Evolutionary conservation across 2,329 filamentous ascomycete species (phyloP), one percentile per base, ranked within the genome.

Genomic region (Cladosporium sp.): DNA sequence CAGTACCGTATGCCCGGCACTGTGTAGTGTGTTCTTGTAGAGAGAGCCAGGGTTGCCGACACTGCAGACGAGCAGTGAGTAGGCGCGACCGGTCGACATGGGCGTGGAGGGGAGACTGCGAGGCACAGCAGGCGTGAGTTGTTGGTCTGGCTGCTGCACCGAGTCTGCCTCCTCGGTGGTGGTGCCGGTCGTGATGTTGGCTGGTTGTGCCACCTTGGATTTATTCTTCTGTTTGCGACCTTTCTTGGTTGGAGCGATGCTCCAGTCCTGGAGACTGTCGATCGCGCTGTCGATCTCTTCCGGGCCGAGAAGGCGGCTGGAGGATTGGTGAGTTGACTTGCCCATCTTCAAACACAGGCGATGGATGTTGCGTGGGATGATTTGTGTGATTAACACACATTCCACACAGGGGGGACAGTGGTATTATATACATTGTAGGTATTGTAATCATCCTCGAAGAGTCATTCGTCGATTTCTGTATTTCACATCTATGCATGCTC

Each of bases 1-100:
- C 57, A 95, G 79, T 39, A 89, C 79, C 50, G 83, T 79, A 72
- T 97, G 92, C 9, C 91, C 93, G 12, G 90, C 89, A 19, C 84
- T 91, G 71, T 97, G 93, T 7, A 92, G 82, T 16, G 88, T 94
- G 55, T 85, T 78, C 57, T 80, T 79, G 68, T 92, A 91, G 18
- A 70, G 66, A 2, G 82, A 73, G 6, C 78, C 75, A 6, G 87
- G 89, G 61, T 97, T 97, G 58, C 93, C 93, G 55, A 98, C 79
- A 55, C 88, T 93, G 72, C 90, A 80, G 61, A 97, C 77, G 50
- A 97, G 80, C 59, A 95, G 81, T 33, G 73, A 70, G 45, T 68
- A 58, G 15, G 62, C 58, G 13, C 57, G 61, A 25, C 58, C 57
- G 29, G 61, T 55, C 6, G 63, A 57, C 59, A 65, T 64, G 13